Evolutionary conservation across 192 early-diverging fungal genomes (phyloP), one percentile per base, ranked within the genome.

Genomic region (Dissophora ornata): DNA sequence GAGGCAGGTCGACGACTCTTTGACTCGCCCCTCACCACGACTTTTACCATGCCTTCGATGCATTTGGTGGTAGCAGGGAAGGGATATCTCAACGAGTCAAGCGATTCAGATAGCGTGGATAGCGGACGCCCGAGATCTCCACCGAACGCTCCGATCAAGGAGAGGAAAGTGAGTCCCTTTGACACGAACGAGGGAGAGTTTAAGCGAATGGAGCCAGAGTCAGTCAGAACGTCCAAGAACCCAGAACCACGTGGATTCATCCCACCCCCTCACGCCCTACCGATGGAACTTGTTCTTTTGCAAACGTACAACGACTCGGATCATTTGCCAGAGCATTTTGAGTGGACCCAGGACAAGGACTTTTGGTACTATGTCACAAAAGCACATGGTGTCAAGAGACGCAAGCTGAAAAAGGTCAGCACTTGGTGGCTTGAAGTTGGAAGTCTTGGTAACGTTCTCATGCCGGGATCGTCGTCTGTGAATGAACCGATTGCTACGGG

Each of bases 331-430:
- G 73, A 77, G 52, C 73, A 77, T 28, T 64, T 67, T 28, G 73
- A 77, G 24, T 77, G 73, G 73, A 77, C 73, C 11, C 73, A 77
- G 32, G 73, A 77, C 32, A 22, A 67, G 28, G 73, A 67, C 5
- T 62, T 62, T 41, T 77, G 73, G 73, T 77, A 77, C 28, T 77
- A 77, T 51, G 73, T 77, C 25, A 77, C 64, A 9, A 77, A 77
- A 57, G 44, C 58, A 12, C 73, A 77, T 67, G 73, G 73, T 16
- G 73, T 77, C 44, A 55, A 47, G 19, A 52, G 73, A 26, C 73
- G 73, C 34, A 77, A 77, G 41, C 22, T 77, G 57, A 77, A 77
- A 40, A 77, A 77, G 53, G 73, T 77, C 36, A 77, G 73, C 53
- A 77, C 57, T 19, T 77, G 73, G 73, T 77, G 73, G 73, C 26